Evolutionary conservation across 352 stramenopile species (phyloP), one percentile per base, ranked within the genome.

Genomic region (Phytophthora cajani): DNA sequence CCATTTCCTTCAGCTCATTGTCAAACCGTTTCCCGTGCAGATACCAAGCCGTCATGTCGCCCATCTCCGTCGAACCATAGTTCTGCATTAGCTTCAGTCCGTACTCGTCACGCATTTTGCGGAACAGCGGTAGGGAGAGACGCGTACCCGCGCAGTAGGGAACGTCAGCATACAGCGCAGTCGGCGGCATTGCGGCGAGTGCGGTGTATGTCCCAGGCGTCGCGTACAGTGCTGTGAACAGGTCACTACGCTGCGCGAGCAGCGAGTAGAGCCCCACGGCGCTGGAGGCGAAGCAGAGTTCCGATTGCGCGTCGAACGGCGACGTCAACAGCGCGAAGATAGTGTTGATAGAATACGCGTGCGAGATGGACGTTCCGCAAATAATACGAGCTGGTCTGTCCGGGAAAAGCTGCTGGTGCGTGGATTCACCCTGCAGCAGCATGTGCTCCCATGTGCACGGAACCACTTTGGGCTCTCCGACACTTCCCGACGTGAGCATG

Each of bases 341-440:
- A 3, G 87, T 85, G 64, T 97, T 97, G 69, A 97, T 93, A 7
- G 88, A 91, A 66, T 88, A 97, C 10, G 88, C 88, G 66, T 97
- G 89, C 10, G 88, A 81, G 61, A 97, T 95, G 17, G 89, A 95
- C 33, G 89, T 94, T 8, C 67, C 82, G 30, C 85, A 92, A 21
- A 95, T 79, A 55, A 96, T 81, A 4, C 87, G 86, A 30, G 81
- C 81, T 1, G 89, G 77, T 0, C 67, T n/a, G 19, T 75, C 54
- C 7, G 86, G 87, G 58, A 97, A 95, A 44, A 95, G 82, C 63
- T 89, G 69, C 44, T 89, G 74, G 40, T 94, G 74, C 6, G 87
- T 97, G n/a, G 69, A 81, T n/a, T 90, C 72, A 16, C 88, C 89
- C 51, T 97, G 89, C n/a, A 89, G 67, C 27, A 82, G 66, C 87